phyloP scores from a whole-genome alignment of 331 rosid genomes.

The Rosa hybrid region DNA sequence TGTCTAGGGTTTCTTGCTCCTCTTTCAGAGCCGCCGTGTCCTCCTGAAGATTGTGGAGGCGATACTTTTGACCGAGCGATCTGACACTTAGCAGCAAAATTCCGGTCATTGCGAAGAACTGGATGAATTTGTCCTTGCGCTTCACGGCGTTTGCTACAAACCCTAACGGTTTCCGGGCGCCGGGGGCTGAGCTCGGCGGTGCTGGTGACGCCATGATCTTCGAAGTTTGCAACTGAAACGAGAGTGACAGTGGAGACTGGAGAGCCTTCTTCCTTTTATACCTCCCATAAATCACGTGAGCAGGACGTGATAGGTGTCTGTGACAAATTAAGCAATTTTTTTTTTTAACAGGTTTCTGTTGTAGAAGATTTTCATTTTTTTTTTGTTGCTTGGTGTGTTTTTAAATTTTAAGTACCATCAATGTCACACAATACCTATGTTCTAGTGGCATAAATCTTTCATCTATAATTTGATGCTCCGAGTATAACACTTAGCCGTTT shows the following conservation, averaged over 20 bases:
- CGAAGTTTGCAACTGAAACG: not conserved
- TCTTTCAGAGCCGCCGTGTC: slow-evolving; percentile 54
- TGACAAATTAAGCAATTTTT: not conserved
- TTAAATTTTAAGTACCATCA: too few relatives aligned
- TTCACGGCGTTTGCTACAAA: slow-evolving; percentile 46
- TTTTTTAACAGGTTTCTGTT: too few relatives aligned
- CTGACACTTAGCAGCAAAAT: slow-evolving; percentile 69
- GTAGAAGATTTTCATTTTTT: too few relatives aligned
- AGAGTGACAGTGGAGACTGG: not conserved
- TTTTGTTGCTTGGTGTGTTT: too few relatives aligned
- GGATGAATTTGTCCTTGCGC: slow-evolving; percentile 73
- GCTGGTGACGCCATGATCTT: slow-evolving; percentile 55
- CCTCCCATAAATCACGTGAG: not conserved
- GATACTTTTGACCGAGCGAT: slow-evolving; percentile 82
- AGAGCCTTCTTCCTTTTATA: not conserved
- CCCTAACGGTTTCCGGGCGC: slow-evolving; percentile 29
- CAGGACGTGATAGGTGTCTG: not conserved
- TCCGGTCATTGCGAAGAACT: slow-evolving; percentile 75
- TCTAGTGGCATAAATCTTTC: too few relatives aligned
- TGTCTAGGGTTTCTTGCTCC: slow-evolving; percentile 53
- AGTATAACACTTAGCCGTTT: too few relatives aligned
- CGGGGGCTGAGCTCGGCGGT: slow-evolving; percentile 33
- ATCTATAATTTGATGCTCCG: too few relatives aligned
- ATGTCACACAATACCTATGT: too few relatives aligned
- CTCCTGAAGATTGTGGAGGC: slow-evolving; percentile 61